Evolutionary conservation across 495 filamentous ascomycete genomes (phyloP), one percentile per base, ranked within the genome.

Genomic region (Aspergillus hancockii): DNA sequence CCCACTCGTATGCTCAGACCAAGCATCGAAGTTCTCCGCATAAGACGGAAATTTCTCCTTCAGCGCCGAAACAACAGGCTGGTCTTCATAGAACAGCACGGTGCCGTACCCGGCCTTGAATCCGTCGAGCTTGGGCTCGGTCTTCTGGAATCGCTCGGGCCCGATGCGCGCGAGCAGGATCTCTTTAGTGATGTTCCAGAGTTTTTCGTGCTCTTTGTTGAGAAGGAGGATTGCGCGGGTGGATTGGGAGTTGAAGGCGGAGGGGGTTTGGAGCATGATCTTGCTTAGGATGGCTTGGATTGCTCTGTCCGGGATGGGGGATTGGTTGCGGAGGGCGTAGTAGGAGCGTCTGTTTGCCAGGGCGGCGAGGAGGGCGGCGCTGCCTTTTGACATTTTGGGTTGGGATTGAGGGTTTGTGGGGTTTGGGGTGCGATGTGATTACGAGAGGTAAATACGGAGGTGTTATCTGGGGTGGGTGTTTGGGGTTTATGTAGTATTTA

Each of bases 191-290:
- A 81, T 63, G 59, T 81, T 75, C 82, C 82, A 85, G 5, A 82
- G 72, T 50, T 73, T 69, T 57, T 80, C 72, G 62, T 83, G 81
- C 60, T 84, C 74, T 18, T 74, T 60, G 40, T 76, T 69, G 52
- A 84, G 58, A 13, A 83, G 63, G 1, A 84, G 67, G 14, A 82
- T 72, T 18, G 79, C 43, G 14, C 82, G 78, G 0, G 78, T 79
- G 30, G 81, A 80, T 58, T 85, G 82, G 32, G 79, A 81, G 68
- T 85, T 83, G 73, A 83, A 85, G 8, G 82, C 68, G 59, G 75
- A 80, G 57, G 82, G 81, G 22, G 77, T 69, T 54, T 79, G 70
- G 49, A 76, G 67, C 58, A 84, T 72, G 53, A 79, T 76, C 10
- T 74, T 59, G 46, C 75, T 68, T 62, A 83, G 76, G 47, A 85